Percentiles rank a stretch among this genome's conserved stretches.
Conservation (phyloP, 495 filamentous ascomycete species). For the Aspergillus homomorphus region DNA sequence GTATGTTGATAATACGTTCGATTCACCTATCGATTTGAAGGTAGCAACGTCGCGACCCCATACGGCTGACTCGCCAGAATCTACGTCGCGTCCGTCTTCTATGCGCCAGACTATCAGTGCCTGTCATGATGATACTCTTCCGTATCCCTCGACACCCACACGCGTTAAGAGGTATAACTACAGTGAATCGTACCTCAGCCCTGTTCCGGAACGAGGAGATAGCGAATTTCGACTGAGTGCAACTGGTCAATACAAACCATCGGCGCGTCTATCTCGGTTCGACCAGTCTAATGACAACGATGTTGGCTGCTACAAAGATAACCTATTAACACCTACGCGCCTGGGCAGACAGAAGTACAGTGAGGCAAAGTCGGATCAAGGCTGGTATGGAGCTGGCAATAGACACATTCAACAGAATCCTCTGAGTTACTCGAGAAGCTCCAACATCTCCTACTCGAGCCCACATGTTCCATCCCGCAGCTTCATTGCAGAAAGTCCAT, state of each 20-base stretch:
- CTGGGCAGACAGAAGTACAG: constrained; percentile 6
- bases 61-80: neutral
- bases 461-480: neutral
- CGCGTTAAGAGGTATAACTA: neutral
- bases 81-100: neutral
- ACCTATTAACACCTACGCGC: neutral
- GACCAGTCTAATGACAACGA: neutral
- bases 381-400: neutral
- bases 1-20: neutral
- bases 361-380: neutral
- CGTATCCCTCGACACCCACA: neutral
- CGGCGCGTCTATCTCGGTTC: neutral
- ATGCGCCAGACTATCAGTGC: neutral
- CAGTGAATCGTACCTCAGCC: neutral
- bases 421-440: constrained; percentile 15
- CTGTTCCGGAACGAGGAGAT: neutral
- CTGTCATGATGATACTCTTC: neutral
- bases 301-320: neutral
- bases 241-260: neutral
- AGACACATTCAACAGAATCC: constrained; percentile 19
- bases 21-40: neutral
- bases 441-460: constrained; percentile 3
- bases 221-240: neutral
- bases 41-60: neutral
- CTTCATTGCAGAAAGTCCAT: constrained; percentile 14